A percentile compares a stretch with the other conserved stretches of the same genome.
Conservation (phyloP, 2,329 filamentous ascomycete species). For the Magnaporthales sp. region DNA sequence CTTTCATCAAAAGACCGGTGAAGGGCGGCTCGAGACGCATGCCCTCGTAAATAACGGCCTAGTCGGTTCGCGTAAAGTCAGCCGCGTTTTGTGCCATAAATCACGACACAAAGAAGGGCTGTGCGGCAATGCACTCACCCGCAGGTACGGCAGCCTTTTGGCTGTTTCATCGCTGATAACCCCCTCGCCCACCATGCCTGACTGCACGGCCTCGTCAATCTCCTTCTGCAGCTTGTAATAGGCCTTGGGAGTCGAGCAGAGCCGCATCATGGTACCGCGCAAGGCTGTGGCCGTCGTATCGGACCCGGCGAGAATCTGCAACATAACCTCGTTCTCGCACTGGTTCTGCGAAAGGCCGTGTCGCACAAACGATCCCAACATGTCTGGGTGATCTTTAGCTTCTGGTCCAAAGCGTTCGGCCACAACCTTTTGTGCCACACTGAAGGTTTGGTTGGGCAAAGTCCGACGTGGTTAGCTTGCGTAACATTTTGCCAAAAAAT, state of each 20-base stretch:
- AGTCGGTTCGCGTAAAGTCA: background rate
- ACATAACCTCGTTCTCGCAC: constrained; percentile 19
- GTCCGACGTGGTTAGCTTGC: background rate
- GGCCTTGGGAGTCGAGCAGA: constrained; percentile 35
- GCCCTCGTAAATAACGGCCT: too few species aligned
- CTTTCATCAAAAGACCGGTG: constrained; percentile 8
- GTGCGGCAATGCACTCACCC: constrained; percentile 7
- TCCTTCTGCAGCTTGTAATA: constrained; percentile 35
- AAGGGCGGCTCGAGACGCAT: too few species aligned
- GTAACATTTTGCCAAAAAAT: background rate
- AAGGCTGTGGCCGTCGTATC: constrained; percentile 45
- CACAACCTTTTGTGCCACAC: constrained; percentile 32
- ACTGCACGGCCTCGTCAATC: constrained; percentile 29
- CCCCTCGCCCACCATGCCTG: too few species aligned
- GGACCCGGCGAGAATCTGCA: constrained; percentile 24
- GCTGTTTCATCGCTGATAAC: constrained; percentile 19
- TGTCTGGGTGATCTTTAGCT: constrained; percentile 33
- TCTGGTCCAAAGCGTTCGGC: constrained; percentile 31
- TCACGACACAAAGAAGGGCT: background rate
- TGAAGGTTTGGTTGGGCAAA: background rate
- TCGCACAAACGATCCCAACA: constrained; percentile 31
- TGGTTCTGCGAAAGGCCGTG: constrained; percentile 20
- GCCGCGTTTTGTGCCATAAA: background rate
- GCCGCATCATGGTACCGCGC: constrained; percentile 37
- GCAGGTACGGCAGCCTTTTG: constrained; percentile 18